These are phyloP conservation scores for Eimeria brunetti DNA, from an alignment of 169 alveolate species.

Conservation along the genomic window DNA sequence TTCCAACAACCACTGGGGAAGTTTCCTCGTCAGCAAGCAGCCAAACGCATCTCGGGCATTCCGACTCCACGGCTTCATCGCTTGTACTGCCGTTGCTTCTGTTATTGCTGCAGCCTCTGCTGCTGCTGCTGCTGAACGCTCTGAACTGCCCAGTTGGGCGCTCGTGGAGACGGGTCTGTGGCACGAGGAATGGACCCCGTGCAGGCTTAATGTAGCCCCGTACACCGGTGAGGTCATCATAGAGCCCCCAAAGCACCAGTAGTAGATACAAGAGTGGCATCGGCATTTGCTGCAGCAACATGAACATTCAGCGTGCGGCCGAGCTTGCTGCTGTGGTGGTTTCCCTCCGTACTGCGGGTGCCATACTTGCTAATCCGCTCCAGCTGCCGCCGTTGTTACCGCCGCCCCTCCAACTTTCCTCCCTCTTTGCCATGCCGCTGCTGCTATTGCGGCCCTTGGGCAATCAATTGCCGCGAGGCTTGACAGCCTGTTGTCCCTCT, in stretches of 20 bases:
- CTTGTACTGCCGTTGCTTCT: constrained; percentile 3
- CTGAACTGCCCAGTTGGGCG: not conserved
- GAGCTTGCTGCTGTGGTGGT: constrained; percentile 10
- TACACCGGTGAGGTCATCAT: not conserved
- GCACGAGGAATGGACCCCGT: not conserved
- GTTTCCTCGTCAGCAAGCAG: not conserved
- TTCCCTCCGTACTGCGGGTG: not conserved
- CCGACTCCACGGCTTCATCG: not conserved
- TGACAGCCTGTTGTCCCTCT: not conserved
- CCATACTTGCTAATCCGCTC: not conserved
- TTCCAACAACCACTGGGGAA: constrained; percentile 17
- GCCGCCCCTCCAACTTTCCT: not conserved
- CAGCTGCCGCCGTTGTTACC: not conserved
- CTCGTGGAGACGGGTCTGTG: not conserved
- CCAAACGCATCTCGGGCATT: constrained; percentile 43
- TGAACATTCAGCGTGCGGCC: not conserved
- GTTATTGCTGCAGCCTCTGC: constrained; percentile 13
- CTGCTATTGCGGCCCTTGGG: not conserved
- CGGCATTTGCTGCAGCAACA: not conserved
- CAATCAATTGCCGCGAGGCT: not conserved
- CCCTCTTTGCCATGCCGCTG: not conserved
- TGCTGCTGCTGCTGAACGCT: constrained; percentile 11
- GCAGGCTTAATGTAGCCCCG: not conserved
- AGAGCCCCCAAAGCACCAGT: constrained; percentile 38
- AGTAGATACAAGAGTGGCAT: not conserved